Base-by-base conservation (phyloP, 371 early-diverging fungal species). In the Mortierella sp. region DNA sequence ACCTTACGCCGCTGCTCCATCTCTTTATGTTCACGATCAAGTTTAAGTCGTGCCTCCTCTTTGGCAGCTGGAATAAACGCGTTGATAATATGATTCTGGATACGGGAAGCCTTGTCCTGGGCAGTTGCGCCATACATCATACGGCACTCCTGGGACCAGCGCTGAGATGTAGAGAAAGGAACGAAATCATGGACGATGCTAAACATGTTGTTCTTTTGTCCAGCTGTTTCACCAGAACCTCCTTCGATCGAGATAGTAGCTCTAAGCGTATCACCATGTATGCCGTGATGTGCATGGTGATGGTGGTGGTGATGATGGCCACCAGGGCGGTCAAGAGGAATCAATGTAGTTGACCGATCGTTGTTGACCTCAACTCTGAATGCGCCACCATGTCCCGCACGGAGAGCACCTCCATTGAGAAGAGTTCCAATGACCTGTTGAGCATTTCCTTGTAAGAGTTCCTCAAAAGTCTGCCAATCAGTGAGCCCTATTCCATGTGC, bases 101-200 rank as follows among this genome's bases (percentile, higher is more conserved):
- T 75, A 28, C 91, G 85, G 3, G 87, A 61, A 0, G 93, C 90
- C 70, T 89, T 93, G 10, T 92, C 93, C 12, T 85, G 71, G 8
- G 88, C 84, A 12, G 86, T 69, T 12, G 83, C 68, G 3, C 96
- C 96, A 83, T 91, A 95, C 88, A 95, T 85, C 89, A 96, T 88
- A 11, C 93, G 90, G 20, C 92, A 93, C 81, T 97, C 97, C 78
- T 97, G 95, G 20, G 89, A 87, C 97, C 97, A 97, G 0, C 98
- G 91, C 73, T 96, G 95, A 20, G 86, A 69, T 1, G 95, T 93
- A 5, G 91, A 85, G 87, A 92, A 85, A 9, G 95, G 94, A 60
- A 87, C 89, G 80, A 93, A 94, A 32, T 91, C 90, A 58, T 93
- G 91, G 14, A 93, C 86, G 3, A 90, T 85, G 3, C 88, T 69